These are phyloP conservation scores for Serendipita sp. DNA, from an alignment of 768 basidiomycete genomes.

Conservation along the genomic window DNA sequence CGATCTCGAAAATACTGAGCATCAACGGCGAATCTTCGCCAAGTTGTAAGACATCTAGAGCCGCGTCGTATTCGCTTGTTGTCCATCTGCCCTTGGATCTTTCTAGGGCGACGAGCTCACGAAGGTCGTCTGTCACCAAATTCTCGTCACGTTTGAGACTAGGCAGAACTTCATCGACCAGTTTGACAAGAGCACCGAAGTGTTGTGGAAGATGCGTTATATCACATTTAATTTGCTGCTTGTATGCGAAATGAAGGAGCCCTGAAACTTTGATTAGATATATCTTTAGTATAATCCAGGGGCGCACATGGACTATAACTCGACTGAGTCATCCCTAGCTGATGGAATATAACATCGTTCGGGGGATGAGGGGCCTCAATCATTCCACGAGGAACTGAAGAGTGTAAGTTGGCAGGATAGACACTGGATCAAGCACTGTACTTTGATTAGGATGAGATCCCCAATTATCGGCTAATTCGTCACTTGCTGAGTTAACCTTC, in stretches of 20 bases:
- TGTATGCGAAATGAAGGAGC: slow-evolving; percentile 59
- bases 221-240: slow-evolving; percentile 70
- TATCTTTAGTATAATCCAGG: slow-evolving; percentile 3
- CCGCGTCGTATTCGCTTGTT: slow-evolving; percentile 33
- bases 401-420: background rate
- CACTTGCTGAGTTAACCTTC: slow-evolving; percentile 41
- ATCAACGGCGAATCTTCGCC: slow-evolving; percentile 40
- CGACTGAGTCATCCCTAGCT: slow-evolving; percentile 51
- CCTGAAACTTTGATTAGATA: slow-evolving; percentile 26
- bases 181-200: slow-evolving; percentile 30
- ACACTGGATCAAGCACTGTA: background rate
- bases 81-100: slow-evolving; percentile 49
- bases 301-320: slow-evolving; percentile 48
- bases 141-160: slow-evolving; percentile 15
- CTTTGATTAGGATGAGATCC: slow-evolving; percentile 10
- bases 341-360: background rate
- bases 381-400: background rate
- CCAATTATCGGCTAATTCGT: slow-evolving; percentile 28
- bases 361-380: background rate
- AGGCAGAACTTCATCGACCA: slow-evolving; percentile 17
- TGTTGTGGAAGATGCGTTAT: slow-evolving; percentile 45
- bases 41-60: slow-evolving; percentile 41
- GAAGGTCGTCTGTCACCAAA: slow-evolving; percentile 34
- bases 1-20: slow-evolving; percentile 33
- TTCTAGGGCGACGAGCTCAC: slow-evolving; percentile 45